Evolutionary conservation across 2,329 filamentous ascomycete genomes (phyloP).

Genomic region (Phyllachora maydis): DNA sequence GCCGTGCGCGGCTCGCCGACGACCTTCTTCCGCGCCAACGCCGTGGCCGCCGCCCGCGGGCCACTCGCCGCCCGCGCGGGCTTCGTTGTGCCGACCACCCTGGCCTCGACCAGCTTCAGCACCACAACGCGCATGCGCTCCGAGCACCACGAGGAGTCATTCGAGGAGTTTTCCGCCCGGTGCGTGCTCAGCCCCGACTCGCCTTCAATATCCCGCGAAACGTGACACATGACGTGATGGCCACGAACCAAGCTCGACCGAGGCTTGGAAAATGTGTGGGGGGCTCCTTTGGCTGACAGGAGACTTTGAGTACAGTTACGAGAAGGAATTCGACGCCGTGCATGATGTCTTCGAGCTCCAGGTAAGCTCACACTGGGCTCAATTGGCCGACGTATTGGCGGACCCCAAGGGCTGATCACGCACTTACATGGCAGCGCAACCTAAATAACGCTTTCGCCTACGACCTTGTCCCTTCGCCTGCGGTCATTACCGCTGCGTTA

Average conservation of each 20-base stretch:
- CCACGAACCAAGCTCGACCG: conserved; percentile 2
- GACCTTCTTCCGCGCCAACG: conserved; percentile 43
- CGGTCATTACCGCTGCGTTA: conserved; percentile 78
- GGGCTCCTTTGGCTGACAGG: conserved; percentile 17
- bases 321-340: conserved; percentile 96
- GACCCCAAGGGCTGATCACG: conserved; percentile 2
- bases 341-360: conserved; percentile 99
- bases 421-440: conserved; percentile 39
- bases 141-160: conserved; percentile 82
- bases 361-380: conserved; percentile 33
- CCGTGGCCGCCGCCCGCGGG: conserved; percentile 31
- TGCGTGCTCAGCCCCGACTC: conserved; percentile 32
- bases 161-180: conserved; percentile 97
- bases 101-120: conserved; percentile 37
- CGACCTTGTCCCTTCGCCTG: conserved; percentile 91
- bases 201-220: too few relatives aligned
- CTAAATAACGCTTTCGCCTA: conserved; percentile 99
- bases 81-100: conserved; percentile 25
- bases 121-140: conserved; percentile 33
- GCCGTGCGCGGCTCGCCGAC: conserved; percentile 44
- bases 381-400: neutral
- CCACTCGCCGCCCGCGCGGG: conserved; percentile 33
- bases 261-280: too few relatives aligned
- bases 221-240: conserved; percentile 4
- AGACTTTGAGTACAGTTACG: conserved; percentile 46